A percentile compares a stretch with the other conserved stretches of the same genome.
phyloP scores from a whole-genome alignment of 2,329 filamentous ascomycete species.

The Zarea fungicola region DNA sequence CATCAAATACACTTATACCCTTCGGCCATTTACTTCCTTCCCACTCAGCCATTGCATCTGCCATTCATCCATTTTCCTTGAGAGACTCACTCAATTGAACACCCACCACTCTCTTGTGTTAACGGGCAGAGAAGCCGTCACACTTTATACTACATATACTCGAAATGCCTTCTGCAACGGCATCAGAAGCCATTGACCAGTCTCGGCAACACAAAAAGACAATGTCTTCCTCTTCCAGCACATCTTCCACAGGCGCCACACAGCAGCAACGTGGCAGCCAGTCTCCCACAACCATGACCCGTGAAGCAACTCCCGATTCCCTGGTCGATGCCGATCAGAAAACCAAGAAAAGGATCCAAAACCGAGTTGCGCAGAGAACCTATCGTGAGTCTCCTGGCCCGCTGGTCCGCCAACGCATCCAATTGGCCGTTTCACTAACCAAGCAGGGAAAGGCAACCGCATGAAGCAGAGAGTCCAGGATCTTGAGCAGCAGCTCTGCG shows the following conservation, averaged over 20 bases:
- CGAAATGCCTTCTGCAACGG: conserved; percentile 8
- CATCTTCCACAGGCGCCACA: conserved; percentile 6
- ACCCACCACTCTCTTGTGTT: no score
- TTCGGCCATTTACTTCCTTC: background rate
- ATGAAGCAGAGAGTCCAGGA: conserved; percentile 15
- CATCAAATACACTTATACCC: conserved; percentile 5
- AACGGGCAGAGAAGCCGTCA: no score
- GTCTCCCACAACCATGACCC: conserved; percentile 8
- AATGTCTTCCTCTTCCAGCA: conserved; percentile 10
- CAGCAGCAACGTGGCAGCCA: conserved; percentile 5
- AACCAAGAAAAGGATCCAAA: conserved; percentile 29
- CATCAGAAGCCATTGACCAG: background rate
- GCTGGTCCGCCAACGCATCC: background rate
- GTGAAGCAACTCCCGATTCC: conserved; percentile 5
- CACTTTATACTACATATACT: background rate
- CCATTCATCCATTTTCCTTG: no score
- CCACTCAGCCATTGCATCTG: no score
- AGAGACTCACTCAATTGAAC: no score
- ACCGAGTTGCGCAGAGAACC: conserved; percentile 26
- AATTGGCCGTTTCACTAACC: conserved; percentile 1
- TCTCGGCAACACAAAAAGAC: conserved; percentile 8
- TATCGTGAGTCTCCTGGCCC: conserved; percentile 23
- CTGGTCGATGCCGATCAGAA: conserved; percentile 17
- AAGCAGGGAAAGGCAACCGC: background rate
- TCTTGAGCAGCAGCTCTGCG: conserved; percentile 13